Percentiles rank a stretch among this genome's conserved stretches.
Conservation (phyloP, 176 grass and related monocot genomes). For the Paspalum notatum region DNA sequence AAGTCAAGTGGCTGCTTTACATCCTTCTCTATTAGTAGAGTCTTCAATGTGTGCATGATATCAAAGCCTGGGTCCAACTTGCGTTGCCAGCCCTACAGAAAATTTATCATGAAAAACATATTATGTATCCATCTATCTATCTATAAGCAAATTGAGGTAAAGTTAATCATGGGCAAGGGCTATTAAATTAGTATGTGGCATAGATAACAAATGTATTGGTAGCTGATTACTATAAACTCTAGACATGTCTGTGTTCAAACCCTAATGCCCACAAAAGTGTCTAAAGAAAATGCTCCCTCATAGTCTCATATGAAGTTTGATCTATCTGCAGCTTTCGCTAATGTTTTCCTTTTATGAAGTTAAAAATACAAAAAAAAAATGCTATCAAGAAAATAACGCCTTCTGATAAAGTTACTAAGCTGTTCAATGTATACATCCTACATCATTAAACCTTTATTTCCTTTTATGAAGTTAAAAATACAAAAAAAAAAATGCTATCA, state of each 20-base stretch:
- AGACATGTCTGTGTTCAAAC: slow-evolving; percentile 14
- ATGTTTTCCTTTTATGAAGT: neutral
- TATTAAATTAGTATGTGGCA: slow-evolving; percentile 25
- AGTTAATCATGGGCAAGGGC: neutral
- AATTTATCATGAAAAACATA: slow-evolving; percentile 38
- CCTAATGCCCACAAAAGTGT: neutral
- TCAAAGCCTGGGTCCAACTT: slow-evolving; percentile 89
- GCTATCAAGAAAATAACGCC: neutral
- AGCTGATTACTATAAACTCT: neutral
- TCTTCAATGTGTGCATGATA: slow-evolving; percentile 88
- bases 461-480: neutral
- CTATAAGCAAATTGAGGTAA: slow-evolving; percentile 13
- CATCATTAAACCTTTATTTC: slow-evolving; percentile 1
- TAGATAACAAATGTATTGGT: slow-evolving; percentile 26
- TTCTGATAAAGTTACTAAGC: neutral
- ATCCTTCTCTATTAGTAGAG: slow-evolving; percentile 77
- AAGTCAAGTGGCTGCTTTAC: slow-evolving; percentile 72
- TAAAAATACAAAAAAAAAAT: slow-evolving; percentile 2
- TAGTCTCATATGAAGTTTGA: slow-evolving; percentile 12
- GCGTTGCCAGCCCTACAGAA: slow-evolving; percentile 91
- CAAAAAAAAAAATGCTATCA: neutral
- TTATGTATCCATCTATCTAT: neutral
- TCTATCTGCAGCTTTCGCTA: neutral
- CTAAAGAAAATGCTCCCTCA: neutral
- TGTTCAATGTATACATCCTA: neutral